Percentiles rank a stretch among this genome's conserved stretches.
phyloP scores from a whole-genome alignment of 2,329 filamentous ascomycete genomes.

The Paraphoma chrysanthemicola region DNA sequence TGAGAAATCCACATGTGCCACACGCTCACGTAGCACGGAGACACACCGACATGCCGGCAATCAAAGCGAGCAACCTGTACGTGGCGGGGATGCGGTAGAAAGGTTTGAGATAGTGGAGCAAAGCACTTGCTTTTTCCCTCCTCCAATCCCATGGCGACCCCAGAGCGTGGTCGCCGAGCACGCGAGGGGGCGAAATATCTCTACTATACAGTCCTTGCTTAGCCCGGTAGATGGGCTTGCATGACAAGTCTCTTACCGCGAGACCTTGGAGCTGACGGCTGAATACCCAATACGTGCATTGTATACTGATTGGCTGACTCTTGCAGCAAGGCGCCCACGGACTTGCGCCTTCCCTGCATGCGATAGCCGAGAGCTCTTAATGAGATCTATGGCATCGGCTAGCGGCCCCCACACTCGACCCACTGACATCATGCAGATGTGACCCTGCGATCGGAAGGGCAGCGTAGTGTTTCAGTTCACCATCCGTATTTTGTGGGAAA shows the following conservation, averaged over 20 bases:
- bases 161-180: constrained; percentile 1
- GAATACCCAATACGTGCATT: constrained; percentile 12
- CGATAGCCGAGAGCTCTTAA: constrained; percentile 18
- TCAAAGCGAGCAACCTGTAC: not conserved
- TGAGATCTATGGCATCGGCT: constrained; percentile 11
- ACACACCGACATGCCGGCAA: constrained; percentile 10
- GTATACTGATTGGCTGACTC: constrained; percentile 20
- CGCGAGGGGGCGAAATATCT: not conserved
- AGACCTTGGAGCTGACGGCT: not conserved
- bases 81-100: not conserved
- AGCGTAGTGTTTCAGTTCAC: constrained; percentile 14
- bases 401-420: constrained; percentile 7
- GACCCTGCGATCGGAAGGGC: constrained; percentile 17
- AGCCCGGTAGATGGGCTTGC: constrained; percentile 1
- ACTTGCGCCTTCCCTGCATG: constrained; percentile 3
- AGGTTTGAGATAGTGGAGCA: constrained; percentile 3
- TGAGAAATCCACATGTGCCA: not conserved
- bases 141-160: not conserved
- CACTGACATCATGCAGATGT: constrained; percentile 21
- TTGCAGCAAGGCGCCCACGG: constrained; percentile 5
- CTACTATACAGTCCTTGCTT: constrained; percentile 2
- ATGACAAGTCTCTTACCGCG: constrained; percentile 11
- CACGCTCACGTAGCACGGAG: constrained; percentile 6
- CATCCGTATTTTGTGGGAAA: constrained; percentile 42
- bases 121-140: constrained; percentile 5